Evolutionary conservation across 148 eudicot species (phyloP).

Genomic region (Fagopyrum tataricum): DNA sequence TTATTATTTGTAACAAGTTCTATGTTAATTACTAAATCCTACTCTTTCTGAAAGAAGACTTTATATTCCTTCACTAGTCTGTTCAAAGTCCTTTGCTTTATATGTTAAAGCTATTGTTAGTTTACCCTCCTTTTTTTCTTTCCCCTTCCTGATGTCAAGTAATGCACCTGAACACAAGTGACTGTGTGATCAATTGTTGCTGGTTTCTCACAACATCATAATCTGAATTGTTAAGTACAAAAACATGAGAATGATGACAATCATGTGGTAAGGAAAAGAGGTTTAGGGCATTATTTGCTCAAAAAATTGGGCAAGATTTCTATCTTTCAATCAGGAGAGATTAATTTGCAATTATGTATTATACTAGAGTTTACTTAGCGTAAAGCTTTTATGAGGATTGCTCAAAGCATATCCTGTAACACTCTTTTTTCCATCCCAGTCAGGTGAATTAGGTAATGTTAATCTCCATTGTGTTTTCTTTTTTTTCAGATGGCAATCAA

Average conservation of each 20-base stretch:
- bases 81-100: neutral
- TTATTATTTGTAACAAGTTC: neutral
- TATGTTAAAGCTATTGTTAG: neutral
- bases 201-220: neutral
- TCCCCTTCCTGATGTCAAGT: neutral
- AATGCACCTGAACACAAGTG: constrained; percentile 4
- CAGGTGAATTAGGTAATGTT: neutral
- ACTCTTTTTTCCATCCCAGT: neutral
- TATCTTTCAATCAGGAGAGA: neutral
- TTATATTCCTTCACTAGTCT: neutral
- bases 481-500: constrained; percentile 31
- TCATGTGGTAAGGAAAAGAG: neutral
- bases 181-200: neutral
- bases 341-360: neutral
- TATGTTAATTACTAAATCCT: neutral
- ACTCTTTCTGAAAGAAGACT: neutral
- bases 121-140: neutral
- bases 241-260: neutral
- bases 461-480: neutral
- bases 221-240: neutral
- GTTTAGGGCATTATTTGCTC: neutral
- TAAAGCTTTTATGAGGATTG: neutral
- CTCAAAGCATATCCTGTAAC: neutral
- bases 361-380: neutral
- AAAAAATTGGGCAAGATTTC: neutral